Base-by-base conservation (phyloP, 2,329 filamentous ascomycete species). In the Talaromyces sp. region DNA sequence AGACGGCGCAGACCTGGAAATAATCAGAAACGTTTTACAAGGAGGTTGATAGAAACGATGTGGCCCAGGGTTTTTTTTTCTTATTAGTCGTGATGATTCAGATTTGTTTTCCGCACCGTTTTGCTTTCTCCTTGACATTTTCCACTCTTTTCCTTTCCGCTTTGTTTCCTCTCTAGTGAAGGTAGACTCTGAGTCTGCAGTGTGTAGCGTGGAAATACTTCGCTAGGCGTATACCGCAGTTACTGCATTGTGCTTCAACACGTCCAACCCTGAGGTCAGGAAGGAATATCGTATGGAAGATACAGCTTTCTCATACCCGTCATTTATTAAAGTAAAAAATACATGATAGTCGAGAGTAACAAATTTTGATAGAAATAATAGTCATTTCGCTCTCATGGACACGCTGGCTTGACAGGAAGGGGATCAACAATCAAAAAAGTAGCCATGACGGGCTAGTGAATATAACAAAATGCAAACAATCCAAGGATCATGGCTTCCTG, bases 401-500 rank as follows among this genome's bases (percentile, higher is more conserved):
- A 27, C 13, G 22, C 11, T 27, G 11, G 22, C 47, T 27, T 27
- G 47, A 49, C 22, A 49, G 27, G 13, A 25, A 25, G 22, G 47
- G 8, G 6, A 17, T 25, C 11, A 17, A 19, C 7, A 45, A 45
- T 22, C 11, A 45, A 49, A 25, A 47, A 22, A 49, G 11, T 49
- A 25, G 22, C 27, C 13, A 27, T 49, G 47, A 8, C 13, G 1
- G 13, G 22, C 5, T 15, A 9, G 6, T 25, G 19, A 19, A 25
- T 13, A 15, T 25, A 52, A n/a, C 8, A 31, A n/a, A 37, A 37
- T 10, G 35, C 7, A 37, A 31, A 31, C 7, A 7, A n/a, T 33
- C 49, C 27, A 31, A 52, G 3, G 47, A 49, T 49, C 10, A 60
- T 8, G 72, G 70, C 62, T 70, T 74, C 62, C 69, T 70, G 19